Percentiles rank a stretch among this genome's conserved stretches.
Conservation (phyloP, 352 stramenopile species). For the Phytophthora pisi region DNA sequence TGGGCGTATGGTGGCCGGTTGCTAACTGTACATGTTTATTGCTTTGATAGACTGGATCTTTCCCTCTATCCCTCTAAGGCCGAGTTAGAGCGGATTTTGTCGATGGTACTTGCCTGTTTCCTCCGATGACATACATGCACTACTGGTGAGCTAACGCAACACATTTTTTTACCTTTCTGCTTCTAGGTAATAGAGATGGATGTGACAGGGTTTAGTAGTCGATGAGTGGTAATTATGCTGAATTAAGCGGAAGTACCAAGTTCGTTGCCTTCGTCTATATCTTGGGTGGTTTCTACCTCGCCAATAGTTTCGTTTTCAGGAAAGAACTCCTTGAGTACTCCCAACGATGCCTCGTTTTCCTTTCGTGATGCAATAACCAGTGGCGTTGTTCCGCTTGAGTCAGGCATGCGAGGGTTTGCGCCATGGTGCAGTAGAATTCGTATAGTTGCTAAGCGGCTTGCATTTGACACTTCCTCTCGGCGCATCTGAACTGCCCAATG, state of each 20-base stretch:
- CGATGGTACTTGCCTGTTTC: conserved; percentile 68
- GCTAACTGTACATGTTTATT: conserved; percentile 17
- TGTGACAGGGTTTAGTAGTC: conserved; percentile 78
- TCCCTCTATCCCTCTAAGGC: conserved; percentile 82
- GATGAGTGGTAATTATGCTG: conserved; percentile 37
- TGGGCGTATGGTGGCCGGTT: not conserved
- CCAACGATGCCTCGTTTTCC: conserved; percentile 65
- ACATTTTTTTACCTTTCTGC: not conserved
- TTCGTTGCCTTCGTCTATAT: conserved; percentile 21
- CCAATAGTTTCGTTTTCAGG: conserved; percentile 25
- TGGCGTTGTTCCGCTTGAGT: conserved; percentile 61
- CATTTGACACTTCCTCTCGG: conserved; percentile 68
- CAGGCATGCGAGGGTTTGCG: conserved; percentile 49
- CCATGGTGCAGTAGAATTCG: conserved; percentile 65
- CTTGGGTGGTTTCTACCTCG: conserved; percentile 26
- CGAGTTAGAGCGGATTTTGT: conserved; percentile 93
- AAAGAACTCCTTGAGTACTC: conserved; percentile 65
- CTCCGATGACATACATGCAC: not conserved
- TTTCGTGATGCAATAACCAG: conserved; percentile 69
- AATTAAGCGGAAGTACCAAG: conserved; percentile 18
- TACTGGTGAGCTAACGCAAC: not conserved
- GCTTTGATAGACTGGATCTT: conserved; percentile 61
- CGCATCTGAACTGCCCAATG: conserved; percentile 86
- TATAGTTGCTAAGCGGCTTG: conserved; percentile 76
- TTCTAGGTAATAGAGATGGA: conserved; percentile 71